Percentiles rank a stretch among this genome's conserved stretches.
phyloP scores from a whole-genome alignment of 192 early-diverging fungal species.

The Podila horticola region DNA sequence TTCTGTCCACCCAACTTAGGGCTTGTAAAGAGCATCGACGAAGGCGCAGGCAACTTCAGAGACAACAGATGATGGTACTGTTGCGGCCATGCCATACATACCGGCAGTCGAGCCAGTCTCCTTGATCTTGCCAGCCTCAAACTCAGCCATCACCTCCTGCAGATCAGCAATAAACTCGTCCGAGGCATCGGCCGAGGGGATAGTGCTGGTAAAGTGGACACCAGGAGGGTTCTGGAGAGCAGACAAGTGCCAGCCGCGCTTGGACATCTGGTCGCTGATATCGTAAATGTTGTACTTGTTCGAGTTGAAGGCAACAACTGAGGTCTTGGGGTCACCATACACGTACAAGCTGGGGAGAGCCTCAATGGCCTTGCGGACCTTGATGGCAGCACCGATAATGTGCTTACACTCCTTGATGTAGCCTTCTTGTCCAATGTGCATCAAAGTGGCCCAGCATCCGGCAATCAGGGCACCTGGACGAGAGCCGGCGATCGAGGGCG shows the following conservation, averaged over 20 bases:
- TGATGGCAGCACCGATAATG: constrained; percentile 73
- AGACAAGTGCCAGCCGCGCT: constrained; percentile 87
- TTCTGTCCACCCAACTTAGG: constrained; percentile 40
- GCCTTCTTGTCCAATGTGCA: constrained; percentile 87
- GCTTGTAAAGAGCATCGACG: constrained; percentile 85
- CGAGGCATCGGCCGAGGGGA: constrained; percentile 76
- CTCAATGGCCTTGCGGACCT: constrained; percentile 71
- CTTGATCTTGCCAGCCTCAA: constrained; percentile 73
- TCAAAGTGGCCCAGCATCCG: constrained; percentile 94
- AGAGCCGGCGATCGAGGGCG: constrained; percentile 91
- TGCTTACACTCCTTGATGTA: constrained; percentile 85
- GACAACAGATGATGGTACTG: constrained; percentile 88
- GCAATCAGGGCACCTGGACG: constrained; percentile 94
- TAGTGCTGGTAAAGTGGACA: constrained; percentile 91
- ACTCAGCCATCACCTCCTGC: constrained; percentile 72
- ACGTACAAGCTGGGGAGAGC: constrained; percentile 75
- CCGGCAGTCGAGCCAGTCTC: constrained; percentile 84
- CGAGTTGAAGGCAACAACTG: constrained; percentile 88
- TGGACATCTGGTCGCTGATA: constrained; percentile 83
- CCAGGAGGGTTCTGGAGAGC: constrained; percentile 89
- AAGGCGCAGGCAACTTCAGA: constrained; percentile 89
- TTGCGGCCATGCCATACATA: constrained; percentile 93
- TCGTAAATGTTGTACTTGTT: constrained; percentile 84
- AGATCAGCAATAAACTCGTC: constrained; percentile 84
- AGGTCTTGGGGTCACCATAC: constrained; percentile 83